phyloP scores from a whole-genome alignment of 306 rosid species.

The Chamaecrista fasciculata region DNA sequence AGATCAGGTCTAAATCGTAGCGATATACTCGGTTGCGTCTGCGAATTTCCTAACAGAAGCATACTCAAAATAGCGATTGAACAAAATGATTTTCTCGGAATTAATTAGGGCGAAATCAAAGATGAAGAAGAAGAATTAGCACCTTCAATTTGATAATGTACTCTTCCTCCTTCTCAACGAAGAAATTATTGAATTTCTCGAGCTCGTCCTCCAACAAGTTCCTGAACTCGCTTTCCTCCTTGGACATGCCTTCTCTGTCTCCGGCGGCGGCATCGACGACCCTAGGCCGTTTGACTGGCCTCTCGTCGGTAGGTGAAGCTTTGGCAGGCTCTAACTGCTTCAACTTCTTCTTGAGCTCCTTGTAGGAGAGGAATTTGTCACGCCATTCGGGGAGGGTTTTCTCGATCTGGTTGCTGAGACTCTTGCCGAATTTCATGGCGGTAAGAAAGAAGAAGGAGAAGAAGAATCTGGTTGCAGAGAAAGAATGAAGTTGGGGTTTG shows the following conservation, averaged over 20 bases:
- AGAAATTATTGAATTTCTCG: conserved; percentile 85
- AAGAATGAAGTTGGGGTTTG: not conserved
- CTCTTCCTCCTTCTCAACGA: conserved; percentile 95
- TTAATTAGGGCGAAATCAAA: not conserved
- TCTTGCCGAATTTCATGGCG: conserved; percentile 81
- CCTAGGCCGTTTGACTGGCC: conserved; percentile 58
- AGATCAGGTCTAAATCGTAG: not conserved
- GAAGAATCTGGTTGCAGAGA: too few relatives aligned
- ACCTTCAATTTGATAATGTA: conserved; percentile 94
- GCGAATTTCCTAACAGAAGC: not conserved
- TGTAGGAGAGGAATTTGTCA: conserved; percentile 86
- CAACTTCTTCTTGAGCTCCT: conserved; percentile 86
- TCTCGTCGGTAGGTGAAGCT: not conserved
- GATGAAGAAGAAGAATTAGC: not conserved
- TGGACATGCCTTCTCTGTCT: conserved; percentile 43
- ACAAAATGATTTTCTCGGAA: not conserved
- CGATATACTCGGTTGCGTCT: not conserved
- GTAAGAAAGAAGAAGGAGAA: not conserved
- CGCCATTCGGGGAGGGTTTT: conserved; percentile 82
- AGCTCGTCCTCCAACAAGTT: conserved; percentile 74
- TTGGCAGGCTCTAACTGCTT: conserved; percentile 71
- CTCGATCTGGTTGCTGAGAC: conserved; percentile 63
- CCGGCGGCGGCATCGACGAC: conserved; percentile 25
- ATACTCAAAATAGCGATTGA: not conserved
- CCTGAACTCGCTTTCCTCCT: conserved; percentile 69